phyloP scores from a whole-genome alignment of 2,329 filamentous ascomycete species.

The Ophiosphaerella korrae region DNA sequence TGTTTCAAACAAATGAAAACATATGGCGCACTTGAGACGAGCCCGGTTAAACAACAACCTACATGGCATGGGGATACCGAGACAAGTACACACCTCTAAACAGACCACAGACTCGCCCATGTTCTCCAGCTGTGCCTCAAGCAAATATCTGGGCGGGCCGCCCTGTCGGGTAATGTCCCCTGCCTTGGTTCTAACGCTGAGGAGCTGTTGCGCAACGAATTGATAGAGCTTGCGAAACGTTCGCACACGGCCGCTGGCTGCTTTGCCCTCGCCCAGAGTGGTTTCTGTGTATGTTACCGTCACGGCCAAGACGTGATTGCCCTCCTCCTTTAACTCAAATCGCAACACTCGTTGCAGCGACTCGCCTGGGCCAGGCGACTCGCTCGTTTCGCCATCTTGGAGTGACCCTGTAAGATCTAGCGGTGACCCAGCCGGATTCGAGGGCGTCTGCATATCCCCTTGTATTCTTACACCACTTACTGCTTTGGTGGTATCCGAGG shows the following conservation, averaged over 20 bases:
- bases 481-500: slow-evolving; percentile 47
- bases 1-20: slow-evolving; percentile 20
- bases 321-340: slow-evolving; percentile 92
- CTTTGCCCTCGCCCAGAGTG: slow-evolving; percentile 56
- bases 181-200: slow-evolving; percentile 90
- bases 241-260: slow-evolving; percentile 67
- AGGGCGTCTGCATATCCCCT: slow-evolving; percentile 94
- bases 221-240: slow-evolving; percentile 97
- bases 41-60: slow-evolving; percentile 32
- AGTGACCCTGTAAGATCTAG: slow-evolving; percentile 63
- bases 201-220: slow-evolving; percentile 87
- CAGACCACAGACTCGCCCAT: slow-evolving; percentile 82
- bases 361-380: slow-evolving; percentile 60
- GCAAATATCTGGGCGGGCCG: slow-evolving; percentile 64
- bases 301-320: slow-evolving; percentile 89
- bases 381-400: slow-evolving; percentile 24
- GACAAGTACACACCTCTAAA: slow-evolving; percentile 63
- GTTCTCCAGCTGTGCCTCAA: slow-evolving; percentile 96
- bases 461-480: slow-evolving; percentile 81
- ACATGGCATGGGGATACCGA: slow-evolving; percentile 10
- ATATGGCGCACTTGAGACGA: slow-evolving; percentile 6
- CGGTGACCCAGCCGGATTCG: slow-evolving; percentile 64
- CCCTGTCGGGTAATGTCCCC: slow-evolving; percentile 62
- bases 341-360: slow-evolving; percentile 81
- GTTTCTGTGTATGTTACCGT: slow-evolving; percentile 95